Evolutionary conservation across 2,329 filamentous ascomycete genomes (phyloP), one percentile per base, ranked within the genome.

Genomic region (Penicillium verrucosum): DNA sequence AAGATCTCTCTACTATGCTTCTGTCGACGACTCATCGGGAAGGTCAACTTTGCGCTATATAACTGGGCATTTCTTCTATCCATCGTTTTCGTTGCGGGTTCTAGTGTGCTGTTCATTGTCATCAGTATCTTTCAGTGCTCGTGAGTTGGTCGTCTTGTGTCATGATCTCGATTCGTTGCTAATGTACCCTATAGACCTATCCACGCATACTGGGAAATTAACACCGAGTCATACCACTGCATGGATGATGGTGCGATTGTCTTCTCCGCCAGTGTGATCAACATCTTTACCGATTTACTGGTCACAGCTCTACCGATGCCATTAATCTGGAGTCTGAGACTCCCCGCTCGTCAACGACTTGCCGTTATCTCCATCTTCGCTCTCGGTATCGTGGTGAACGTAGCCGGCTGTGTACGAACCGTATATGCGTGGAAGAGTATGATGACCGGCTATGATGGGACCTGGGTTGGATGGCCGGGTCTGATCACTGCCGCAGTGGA

Each of bases 1-100:
- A 76, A 77, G 54, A 62, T 75, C 11, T 76, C 74, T 1, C 64
- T 77, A 43, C 64, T 67, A 51, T 75, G 68, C 62, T 73, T 77
- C 45, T 73, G 74, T 53, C 68, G 67, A 16, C 69, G 70, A 23
- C 63, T 71, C 5, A 63, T 71, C 2, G 67, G 71, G 23, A 71
- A 71, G 54, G 60, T 71, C 34, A 54, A 61, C 23, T 70, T 63
- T 41, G 51, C 40, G 48, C 18, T 54, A 5, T 72, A 69, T 54
- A 72, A 73, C 32, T 60, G 55, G 57, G 45, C 60, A 5, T 64
- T 63, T 12, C 59, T 68, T 34, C 53, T 59, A 6, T 54, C 65
- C 1, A 74, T 77, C 57, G 52, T 66, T 8, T 54, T 77, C 14
- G 69, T 77, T 21, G 59, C 56, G 3, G 18, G 70, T 10, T 66